Evolutionary conservation across 768 basidiomycete species (phyloP).

Genomic region (Lentinula detonsa): DNA sequence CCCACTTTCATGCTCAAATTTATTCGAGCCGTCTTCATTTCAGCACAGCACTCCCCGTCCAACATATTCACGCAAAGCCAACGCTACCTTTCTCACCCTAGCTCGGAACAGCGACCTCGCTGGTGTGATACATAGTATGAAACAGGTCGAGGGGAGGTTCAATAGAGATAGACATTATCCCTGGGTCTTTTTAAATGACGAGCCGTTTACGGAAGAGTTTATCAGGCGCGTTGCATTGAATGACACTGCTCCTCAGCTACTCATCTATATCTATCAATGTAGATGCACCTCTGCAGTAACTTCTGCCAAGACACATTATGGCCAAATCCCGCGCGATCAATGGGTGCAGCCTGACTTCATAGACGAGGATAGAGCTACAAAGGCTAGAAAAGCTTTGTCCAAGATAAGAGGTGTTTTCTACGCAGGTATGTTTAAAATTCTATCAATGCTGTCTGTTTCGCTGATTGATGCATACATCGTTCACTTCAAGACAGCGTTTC

Average conservation of each 20-base stretch:
- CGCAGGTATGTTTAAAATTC: not conserved
- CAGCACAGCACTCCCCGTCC: not conserved
- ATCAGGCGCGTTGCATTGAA: not conserved
- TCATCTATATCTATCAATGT: not conserved
- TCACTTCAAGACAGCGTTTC: not conserved
- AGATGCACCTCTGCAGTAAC: slow-evolving; percentile 1
- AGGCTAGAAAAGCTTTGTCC: not conserved
- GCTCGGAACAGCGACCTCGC: not conserved
- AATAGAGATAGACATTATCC: slow-evolving; percentile 4
- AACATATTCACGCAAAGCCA: not conserved
- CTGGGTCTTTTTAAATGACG: slow-evolving; percentile 2
- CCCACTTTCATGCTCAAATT: not conserved
- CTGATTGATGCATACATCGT: not conserved
- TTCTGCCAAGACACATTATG: not conserved
- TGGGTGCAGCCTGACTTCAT: slow-evolving; percentile 2
- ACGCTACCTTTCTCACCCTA: slow-evolving; percentile 1
- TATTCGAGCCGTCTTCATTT: not conserved
- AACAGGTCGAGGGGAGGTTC: slow-evolving; percentile 1
- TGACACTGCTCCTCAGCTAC: not conserved
- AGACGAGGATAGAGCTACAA: slow-evolving; percentile 1
- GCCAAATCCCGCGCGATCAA: slow-evolving; percentile 1
- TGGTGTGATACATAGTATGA: slow-evolving; percentile 1
- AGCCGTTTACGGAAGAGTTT: not conserved
- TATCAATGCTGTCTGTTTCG: not conserved
- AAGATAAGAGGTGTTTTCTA: not conserved